Conservation (phyloP, 2,329 filamentous ascomycete genomes). For the Fusarium paranaense region DNA sequence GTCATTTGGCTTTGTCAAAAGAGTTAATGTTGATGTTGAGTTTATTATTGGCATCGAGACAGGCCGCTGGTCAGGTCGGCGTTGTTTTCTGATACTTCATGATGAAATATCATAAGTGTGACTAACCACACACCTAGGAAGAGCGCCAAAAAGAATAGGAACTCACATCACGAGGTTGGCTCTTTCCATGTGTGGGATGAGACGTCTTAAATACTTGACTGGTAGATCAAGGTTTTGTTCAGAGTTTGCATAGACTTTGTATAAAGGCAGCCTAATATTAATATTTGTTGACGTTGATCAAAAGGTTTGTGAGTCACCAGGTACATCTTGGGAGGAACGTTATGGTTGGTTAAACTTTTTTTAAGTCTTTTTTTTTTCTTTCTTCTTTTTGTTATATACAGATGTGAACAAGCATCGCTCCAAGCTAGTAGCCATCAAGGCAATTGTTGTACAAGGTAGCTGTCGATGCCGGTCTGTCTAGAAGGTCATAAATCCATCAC, state of each 20-base stretch:
- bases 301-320: background rate
- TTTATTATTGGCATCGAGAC: background rate
- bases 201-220: background rate
- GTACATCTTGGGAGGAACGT: background rate
- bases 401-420: conserved; percentile 16
- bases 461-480: conserved; percentile 35
- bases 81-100: background rate
- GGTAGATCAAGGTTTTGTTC: background rate
- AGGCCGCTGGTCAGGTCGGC: background rate
- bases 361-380: conserved; percentile 4
- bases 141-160: background rate
- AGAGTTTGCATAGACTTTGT: background rate
- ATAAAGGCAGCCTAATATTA: background rate
- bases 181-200: background rate
- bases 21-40: background rate
- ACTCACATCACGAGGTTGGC: background rate
- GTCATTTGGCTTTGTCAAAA: background rate
- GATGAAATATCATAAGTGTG: background rate
- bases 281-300: background rate
- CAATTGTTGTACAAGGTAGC: conserved; percentile 34
- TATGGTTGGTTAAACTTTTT: conserved; percentile 5
- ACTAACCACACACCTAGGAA: background rate
- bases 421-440: conserved; percentile 20
- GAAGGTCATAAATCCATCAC: conserved; percentile 40
- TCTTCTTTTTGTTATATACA: conserved; percentile 4